These are phyloP conservation scores for Diplocarpon rosae DNA, from an alignment of 2,329 filamentous ascomycete species.

Conservation along the genomic window DNA sequence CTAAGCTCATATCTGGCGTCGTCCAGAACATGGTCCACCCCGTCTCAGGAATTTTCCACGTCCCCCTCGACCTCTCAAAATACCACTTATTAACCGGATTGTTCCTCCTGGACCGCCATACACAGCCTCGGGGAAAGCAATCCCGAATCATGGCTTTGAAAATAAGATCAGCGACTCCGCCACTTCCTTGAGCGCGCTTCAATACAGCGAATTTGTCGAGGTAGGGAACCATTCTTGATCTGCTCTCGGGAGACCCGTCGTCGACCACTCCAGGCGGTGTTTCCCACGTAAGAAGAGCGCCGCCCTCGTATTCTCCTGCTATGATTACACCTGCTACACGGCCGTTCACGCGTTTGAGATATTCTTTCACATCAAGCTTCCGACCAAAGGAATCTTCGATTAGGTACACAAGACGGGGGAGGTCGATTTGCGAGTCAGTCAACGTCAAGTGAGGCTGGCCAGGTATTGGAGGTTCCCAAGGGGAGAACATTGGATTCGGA, in stretches of 20 bases:
- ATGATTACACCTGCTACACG: conserved; percentile 87
- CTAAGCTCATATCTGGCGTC: conserved; percentile 50
- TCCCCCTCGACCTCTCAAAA: conserved; percentile 80
- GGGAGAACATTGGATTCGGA: conserved; percentile 52
- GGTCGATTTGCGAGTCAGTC: conserved; percentile 71
- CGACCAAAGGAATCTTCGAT: conserved; percentile 91
- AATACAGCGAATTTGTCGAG: conserved; percentile 96
- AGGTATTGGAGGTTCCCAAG: conserved; percentile 57
- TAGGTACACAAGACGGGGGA: conserved; percentile 69
- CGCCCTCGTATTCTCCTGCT: conserved; percentile 92
- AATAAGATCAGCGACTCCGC: conserved; percentile 88
- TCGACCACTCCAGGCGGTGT: conserved; percentile 49
- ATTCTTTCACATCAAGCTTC: conserved; percentile 72
- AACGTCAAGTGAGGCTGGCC: conserved; percentile 54
- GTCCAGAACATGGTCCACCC: conserved; percentile 99
- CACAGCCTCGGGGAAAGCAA: conserved; percentile 81
- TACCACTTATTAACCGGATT: conserved; percentile 99
- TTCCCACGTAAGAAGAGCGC: conserved; percentile 93
- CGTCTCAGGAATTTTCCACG: conserved; percentile 67
- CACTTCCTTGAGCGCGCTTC: conserved; percentile 76
- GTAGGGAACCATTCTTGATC: conserved; percentile 70
- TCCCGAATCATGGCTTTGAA: conserved; percentile 91
- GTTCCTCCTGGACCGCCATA: conserved; percentile 75
- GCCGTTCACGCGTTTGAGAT: conserved; percentile 67
- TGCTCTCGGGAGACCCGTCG: conserved; percentile 39